Evolutionary conservation across 805 yeast species (phyloP), one percentile per base, ranked within the genome.

Genomic region (Ogataea ganodermae): DNA sequence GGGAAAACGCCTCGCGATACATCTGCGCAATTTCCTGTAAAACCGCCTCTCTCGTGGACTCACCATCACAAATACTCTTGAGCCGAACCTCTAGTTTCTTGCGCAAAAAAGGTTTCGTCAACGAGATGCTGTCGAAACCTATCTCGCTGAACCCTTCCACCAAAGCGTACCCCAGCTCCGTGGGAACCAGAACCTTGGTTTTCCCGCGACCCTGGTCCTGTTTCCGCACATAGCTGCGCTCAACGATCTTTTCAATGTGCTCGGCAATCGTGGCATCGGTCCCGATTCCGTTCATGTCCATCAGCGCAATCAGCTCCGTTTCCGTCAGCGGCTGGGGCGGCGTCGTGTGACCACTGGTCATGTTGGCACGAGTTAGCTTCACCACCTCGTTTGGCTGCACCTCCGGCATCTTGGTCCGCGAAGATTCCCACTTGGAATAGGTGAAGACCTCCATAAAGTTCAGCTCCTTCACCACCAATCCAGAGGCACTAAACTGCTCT

Each of bases 251-350:
- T 48, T 86, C 90, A 31, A 94, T 94, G 66, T 94, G 99, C 35
- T 94, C 99, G 0, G 98, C 99, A 67, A 94, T 95, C 0, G 99
- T 94, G 0, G 99, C 99, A 71, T 94, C 99, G 0, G 99, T 94
- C 2, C 99, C 99, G 37, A 94, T 94, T 0, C 98, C 98, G 65
- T 94, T 94, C 9, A 83, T 87, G 70, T 95, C 98, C 99, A 94
- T 94, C 39, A 94, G 70, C 8, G 89, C 84, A 67, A 94, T 89
- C 18, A 94, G 73, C 61, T 92, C 99, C 0, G 96, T 76, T 65
- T 94, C 99, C 0, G 98, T 92, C 74, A 94, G 76, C 44, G 82
- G 85, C 23, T 70, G 67, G 0, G 99, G 99, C 0, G 97, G 83
- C 0, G 84, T 61, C 0, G 99, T 94, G 46, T 76, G 76, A 0